A percentile compares a stretch with the other conserved stretches of the same genome.
Evolutionary conservation across 352 stramenopile genomes (phyloP).

Genomic region (Pythium phragmiticola): DNA sequence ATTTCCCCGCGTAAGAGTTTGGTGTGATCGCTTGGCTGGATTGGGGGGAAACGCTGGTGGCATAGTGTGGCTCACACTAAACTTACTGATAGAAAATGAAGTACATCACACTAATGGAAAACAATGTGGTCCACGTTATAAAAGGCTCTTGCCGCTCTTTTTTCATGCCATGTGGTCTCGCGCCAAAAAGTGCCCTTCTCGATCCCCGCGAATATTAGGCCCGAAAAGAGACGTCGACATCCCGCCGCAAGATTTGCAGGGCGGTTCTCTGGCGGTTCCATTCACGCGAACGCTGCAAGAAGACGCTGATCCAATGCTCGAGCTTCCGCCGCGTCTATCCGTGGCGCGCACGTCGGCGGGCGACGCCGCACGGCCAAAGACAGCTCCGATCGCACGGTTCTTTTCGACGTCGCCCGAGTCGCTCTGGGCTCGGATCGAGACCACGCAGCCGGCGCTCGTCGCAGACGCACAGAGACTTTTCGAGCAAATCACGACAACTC

Average conservation of each 20-base stretch:
- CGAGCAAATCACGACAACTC: conserved; percentile 34
- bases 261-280: not conserved
- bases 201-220: conserved; percentile 5
- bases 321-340: conserved; percentile 16
- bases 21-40: not conserved
- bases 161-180: conserved; percentile 17
- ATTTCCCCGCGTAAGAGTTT: not conserved
- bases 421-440: conserved; percentile 23
- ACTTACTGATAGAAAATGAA: not conserved
- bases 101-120: not conserved
- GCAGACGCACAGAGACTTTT: conserved; percentile 27
- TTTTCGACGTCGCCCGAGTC: conserved; percentile 30
- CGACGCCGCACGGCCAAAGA: not conserved
- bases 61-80: not conserved
- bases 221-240: not conserved
- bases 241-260: not conserved
- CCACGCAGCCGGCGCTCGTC: conserved; percentile 25
- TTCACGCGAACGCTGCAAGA: not conserved
- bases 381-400: conserved; percentile 21
- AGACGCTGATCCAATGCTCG: conserved; percentile 7
- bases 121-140: conserved; percentile 12
- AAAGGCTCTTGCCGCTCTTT: conserved; percentile 19
- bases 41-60: not conserved
- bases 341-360: conserved; percentile 3
- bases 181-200: conserved; percentile 27